Conservation (phyloP, 2,329 filamentous ascomycete species). For the Whalleya microplaca region DNA sequence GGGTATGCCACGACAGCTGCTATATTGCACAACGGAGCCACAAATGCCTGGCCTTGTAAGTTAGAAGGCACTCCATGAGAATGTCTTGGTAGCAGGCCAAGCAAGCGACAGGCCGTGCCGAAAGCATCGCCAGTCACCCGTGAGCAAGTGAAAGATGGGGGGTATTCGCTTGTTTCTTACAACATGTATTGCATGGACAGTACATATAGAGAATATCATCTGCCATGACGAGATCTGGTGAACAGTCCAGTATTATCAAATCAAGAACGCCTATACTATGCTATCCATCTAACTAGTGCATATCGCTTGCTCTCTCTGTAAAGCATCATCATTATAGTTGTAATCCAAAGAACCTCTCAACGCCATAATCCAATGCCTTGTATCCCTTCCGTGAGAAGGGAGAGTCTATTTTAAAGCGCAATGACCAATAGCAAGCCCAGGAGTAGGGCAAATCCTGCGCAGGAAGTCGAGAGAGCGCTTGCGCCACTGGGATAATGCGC, state of each 20-base stretch:
- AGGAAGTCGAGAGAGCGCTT: slow-evolving; percentile 27
- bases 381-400: slow-evolving; percentile 1
- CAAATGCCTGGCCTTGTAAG: no score
- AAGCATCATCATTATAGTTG: slow-evolving; percentile 14
- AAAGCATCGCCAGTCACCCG: no score
- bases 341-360: slow-evolving; percentile 19
- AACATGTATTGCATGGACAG: not conserved
- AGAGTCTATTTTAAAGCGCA: slow-evolving; percentile 9
- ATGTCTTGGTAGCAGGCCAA: no score
- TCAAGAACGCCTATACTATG: slow-evolving; percentile 36
- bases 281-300: slow-evolving; percentile 21
- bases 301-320: slow-evolving; percentile 17
- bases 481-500: slow-evolving; percentile 53
- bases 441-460: slow-evolving; percentile 25
- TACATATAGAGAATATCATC: not conserved
- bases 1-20: not conserved
- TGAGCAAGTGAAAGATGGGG: no score
- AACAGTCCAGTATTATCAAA: not conserved
- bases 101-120: no score
- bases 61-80: no score
- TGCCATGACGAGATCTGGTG: not conserved
- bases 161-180: not conserved
- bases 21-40: not conserved
- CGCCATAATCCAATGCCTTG: slow-evolving; percentile 24
- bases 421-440: slow-evolving; percentile 19